These are phyloP conservation scores for Neoboletus subvelutipes DNA, from an alignment of 768 basidiomycete species.

Conservation along the genomic window DNA sequence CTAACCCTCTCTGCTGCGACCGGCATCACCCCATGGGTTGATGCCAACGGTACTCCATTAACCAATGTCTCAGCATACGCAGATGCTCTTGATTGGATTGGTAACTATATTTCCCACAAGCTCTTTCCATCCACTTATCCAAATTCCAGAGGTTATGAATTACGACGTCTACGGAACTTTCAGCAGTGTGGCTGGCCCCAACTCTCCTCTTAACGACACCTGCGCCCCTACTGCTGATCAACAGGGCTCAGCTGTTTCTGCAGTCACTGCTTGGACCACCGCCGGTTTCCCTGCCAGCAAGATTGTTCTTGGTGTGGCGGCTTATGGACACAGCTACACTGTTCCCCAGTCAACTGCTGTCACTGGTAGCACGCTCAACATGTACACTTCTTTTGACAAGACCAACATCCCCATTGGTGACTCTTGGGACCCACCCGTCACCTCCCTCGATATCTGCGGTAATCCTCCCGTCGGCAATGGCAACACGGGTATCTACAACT, in stretches of 20 bases:
- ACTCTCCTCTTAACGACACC: conserved; percentile 78
- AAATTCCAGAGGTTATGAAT: conserved; percentile 61
- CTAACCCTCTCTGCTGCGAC: conserved; percentile 75
- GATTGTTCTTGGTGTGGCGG: conserved; percentile 82
- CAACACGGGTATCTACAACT: conserved; percentile 55
- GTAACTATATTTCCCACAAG: conserved; percentile 28
- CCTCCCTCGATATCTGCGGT: conserved; percentile 61
- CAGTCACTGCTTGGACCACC: conserved; percentile 68
- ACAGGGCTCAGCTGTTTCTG: conserved; percentile 72
- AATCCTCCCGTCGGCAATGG: conserved; percentile 40
- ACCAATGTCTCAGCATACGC: conserved; percentile 67
- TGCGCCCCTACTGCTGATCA: conserved; percentile 62
- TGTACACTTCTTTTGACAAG: conserved; percentile 54
- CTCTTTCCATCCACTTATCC: conserved; percentile 4
- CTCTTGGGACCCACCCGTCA: conserved; percentile 48
- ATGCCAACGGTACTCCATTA: conserved; percentile 52
- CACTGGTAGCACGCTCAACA: conserved; percentile 31
- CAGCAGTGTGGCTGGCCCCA: conserved; percentile 64
- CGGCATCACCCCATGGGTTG: conserved; percentile 64
- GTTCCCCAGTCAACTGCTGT: conserved; percentile 27
- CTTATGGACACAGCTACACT: conserved; percentile 78
- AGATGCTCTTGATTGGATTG: conserved; percentile 70
- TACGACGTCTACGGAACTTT: conserved; percentile 64
- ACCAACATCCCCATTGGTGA: conserved; percentile 50
- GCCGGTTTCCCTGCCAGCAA: conserved; percentile 73